Conservation (phyloP, 352 stramenopile species). For the Globisporangium okanoganense region DNA sequence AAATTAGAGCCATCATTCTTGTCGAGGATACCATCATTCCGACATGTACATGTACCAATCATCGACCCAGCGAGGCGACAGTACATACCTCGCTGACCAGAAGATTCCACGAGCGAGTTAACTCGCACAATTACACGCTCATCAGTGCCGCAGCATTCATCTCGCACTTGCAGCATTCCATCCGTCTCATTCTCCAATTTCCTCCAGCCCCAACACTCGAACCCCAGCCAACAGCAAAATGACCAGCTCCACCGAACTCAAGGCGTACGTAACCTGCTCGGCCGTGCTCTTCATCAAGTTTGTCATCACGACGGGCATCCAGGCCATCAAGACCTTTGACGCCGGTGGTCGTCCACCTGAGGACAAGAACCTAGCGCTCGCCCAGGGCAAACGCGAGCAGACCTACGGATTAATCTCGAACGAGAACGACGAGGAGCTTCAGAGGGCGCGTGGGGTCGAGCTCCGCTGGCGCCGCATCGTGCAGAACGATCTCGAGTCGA, state of each 20-base stretch:
- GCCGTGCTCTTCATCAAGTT: conserved; percentile 74
- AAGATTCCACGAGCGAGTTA: no score
- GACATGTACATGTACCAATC: no score
- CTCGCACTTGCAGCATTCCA: no score
- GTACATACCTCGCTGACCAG: no score
- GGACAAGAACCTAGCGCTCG: conserved; percentile 39
- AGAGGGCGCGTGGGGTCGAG: conserved; percentile 22
- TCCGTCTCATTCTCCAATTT: background rate
- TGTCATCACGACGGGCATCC: conserved; percentile 43
- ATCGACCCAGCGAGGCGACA: no score
- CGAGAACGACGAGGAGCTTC: conserved; percentile 21
- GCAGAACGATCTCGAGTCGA: conserved; percentile 43
- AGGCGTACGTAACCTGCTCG: conserved; percentile 58
- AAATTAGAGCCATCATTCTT: no score
- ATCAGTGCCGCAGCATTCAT: no score
- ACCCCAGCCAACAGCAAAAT: background rate
- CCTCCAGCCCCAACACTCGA: background rate
- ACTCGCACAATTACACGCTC: no score
- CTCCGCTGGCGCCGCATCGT: conserved; percentile 41
- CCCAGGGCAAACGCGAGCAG: conserved; percentile 31
- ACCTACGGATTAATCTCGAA: conserved; percentile 23
- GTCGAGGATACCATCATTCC: no score
- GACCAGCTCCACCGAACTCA: conserved; percentile 18
- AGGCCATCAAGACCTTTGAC: conserved; percentile 55
- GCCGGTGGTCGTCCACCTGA: conserved; percentile 44